phyloP scores from a whole-genome alignment of 1,284 basidiomycete genomes.

The Apiotrichum gracile region DNA sequence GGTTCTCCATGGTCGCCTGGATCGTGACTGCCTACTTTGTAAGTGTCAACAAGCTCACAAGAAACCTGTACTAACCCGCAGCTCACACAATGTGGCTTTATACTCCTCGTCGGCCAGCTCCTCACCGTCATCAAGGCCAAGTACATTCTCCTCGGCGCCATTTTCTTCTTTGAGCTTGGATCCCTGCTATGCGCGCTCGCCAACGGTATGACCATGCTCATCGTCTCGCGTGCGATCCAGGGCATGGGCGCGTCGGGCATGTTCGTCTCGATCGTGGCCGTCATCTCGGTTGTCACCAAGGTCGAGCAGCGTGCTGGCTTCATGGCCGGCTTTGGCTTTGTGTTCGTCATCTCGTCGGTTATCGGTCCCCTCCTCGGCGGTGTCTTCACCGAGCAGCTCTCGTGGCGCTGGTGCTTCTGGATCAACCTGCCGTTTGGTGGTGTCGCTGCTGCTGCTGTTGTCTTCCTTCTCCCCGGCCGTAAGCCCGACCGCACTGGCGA shows the following conservation, averaged over 20 bases:
- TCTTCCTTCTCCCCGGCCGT: conserved; percentile 51
- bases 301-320: conserved; percentile 49
- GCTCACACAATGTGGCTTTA: conserved; percentile 45
- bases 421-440: conserved; percentile 51
- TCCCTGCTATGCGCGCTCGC: conserved; percentile 53
- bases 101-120: conserved; percentile 47
- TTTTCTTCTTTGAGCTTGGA: conserved; percentile 51
- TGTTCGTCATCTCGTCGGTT: conserved; percentile 47
- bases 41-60: conserved; percentile 23
- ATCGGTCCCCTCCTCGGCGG: conserved; percentile 47
- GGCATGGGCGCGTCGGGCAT: conserved; percentile 36
- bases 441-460: conserved; percentile 41
- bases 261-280: conserved; percentile 48
- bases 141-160: conserved; percentile 49
- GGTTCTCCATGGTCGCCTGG: conserved; percentile 46
- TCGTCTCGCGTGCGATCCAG: conserved; percentile 52
- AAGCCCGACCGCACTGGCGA: conserved; percentile 28
- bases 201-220: conserved; percentile 45
- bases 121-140: conserved; percentile 49
- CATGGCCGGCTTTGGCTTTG: conserved; percentile 39
- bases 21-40: conserved; percentile 51
- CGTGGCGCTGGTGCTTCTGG: conserved; percentile 51
- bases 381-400: conserved; percentile 49
- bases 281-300: conserved; percentile 45
- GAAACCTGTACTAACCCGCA: neutral